Conservation (phyloP, 2,329 filamentous ascomycete genomes). For the Exophiala calicioides region DNA sequence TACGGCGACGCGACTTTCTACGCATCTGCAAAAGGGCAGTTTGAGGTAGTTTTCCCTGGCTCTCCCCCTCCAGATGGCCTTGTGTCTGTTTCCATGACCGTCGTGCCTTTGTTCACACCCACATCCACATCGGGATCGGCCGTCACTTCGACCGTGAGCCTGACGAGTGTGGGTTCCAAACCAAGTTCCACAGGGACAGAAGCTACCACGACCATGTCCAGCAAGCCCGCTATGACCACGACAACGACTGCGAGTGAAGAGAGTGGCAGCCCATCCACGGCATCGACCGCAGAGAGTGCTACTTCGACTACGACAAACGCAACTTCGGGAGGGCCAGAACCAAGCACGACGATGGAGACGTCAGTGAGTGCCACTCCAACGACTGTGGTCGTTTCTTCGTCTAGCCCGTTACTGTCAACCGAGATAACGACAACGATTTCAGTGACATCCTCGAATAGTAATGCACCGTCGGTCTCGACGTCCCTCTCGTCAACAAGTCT, state of each 20-base stretch:
- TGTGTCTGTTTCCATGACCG: slow-evolving; percentile 7
- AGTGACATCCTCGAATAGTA: too few relatives aligned
- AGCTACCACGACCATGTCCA: not conserved
- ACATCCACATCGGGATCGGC: too few relatives aligned
- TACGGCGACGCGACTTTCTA: slow-evolving; percentile 18
- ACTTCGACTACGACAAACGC: not conserved
- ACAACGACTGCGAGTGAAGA: not conserved
- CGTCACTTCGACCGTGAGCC: too few relatives aligned
- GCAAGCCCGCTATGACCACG: not conserved
- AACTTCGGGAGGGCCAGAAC: not conserved
- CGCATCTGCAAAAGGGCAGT: slow-evolving; percentile 2
- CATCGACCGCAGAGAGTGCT: not conserved
- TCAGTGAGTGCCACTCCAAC: not conserved
- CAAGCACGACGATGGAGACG: not conserved
- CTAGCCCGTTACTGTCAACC: too few relatives aligned
- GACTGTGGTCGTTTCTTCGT: too few relatives aligned
- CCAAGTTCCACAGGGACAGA: not conserved
- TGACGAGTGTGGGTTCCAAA: too few relatives aligned
- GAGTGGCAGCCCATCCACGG: not conserved
- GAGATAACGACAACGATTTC: too few relatives aligned
- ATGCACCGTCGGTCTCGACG: too few relatives aligned
- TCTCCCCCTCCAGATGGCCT: slow-evolving; percentile 10
- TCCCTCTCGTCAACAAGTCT: too few relatives aligned
- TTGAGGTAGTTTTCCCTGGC: slow-evolving; percentile 13
- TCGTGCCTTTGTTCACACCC: slow-evolving; percentile 7